These are phyloP conservation scores for Cryphonectria nitschkei DNA, from an alignment of 2,329 filamentous ascomycete genomes.

Conservation along the genomic window DNA sequence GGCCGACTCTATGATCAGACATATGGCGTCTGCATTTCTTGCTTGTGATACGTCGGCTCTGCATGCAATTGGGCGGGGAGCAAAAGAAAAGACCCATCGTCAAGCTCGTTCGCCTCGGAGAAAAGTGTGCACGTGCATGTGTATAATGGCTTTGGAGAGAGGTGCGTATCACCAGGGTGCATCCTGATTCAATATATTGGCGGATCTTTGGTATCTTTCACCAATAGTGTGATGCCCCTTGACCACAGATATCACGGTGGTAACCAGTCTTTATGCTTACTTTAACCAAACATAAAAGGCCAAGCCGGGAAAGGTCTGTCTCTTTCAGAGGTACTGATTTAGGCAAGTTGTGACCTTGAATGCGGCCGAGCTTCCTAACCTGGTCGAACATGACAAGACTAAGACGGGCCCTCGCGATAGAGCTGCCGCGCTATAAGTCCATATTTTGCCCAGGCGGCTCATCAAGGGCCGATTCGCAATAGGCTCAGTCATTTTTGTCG, in stretches of 20 bases:
- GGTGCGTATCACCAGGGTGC: neutral
- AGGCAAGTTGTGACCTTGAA: neutral
- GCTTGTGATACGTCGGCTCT: neutral
- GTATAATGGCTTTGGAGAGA: neutral
- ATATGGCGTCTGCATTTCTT: neutral
- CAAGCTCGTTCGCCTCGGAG: neutral
- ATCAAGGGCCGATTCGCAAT: neutral
- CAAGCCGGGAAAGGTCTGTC: neutral
- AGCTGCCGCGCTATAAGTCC: neutral
- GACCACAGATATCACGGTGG: neutral
- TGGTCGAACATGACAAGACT: neutral
- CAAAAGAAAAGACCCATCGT: neutral
- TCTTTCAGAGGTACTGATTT: neutral
- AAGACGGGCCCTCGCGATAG: neutral
- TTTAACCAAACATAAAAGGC: neutral
- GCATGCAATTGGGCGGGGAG: neutral
- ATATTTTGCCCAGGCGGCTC: neutral
- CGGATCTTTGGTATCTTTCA: neutral
- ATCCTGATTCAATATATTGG: constrained; percentile 1
- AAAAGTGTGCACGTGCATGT: neutral
- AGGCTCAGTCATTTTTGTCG: neutral
- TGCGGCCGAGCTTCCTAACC: neutral
- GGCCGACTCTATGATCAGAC: neutral
- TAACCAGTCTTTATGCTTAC: constrained; percentile 1
- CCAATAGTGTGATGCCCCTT: neutral